Conservation (phyloP, 108 stramenopile species). For the Nitzschia sp. region DNA sequence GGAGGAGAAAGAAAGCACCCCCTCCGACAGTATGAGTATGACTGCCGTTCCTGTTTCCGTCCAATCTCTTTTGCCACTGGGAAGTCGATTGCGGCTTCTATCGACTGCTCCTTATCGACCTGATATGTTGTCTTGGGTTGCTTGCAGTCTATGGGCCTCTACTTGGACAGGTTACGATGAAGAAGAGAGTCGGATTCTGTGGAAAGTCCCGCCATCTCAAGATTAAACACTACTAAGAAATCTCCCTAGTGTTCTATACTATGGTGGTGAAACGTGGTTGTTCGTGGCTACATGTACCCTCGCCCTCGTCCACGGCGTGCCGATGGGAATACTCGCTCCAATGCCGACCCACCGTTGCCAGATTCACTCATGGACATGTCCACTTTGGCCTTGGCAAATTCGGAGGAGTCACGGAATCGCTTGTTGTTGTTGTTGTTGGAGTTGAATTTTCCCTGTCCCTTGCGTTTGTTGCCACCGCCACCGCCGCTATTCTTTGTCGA, state of each 20-base stretch:
- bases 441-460: constrained; percentile 6
- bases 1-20: not conserved
- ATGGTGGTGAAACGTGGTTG: not conserved
- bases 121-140: constrained; percentile 36
- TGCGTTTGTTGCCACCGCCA: constrained; percentile 1
- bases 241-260: not conserved
- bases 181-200: constrained; percentile 32
- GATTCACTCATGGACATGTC: constrained; percentile 61
- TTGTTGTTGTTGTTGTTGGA: constrained; percentile 11
- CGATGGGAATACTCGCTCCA: constrained; percentile 64
- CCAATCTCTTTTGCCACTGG: constrained; percentile 15
- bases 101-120: constrained; percentile 37
- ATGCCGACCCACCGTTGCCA: constrained; percentile 3
- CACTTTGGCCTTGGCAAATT: constrained; percentile 47
- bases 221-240: not conserved
- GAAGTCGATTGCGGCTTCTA: constrained; percentile 5
- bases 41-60: constrained; percentile 25
- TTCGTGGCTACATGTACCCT: constrained; percentile 39
- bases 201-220: constrained; percentile 16
- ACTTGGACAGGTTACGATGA: constrained; percentile 37
- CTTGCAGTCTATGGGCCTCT: constrained; percentile 30
- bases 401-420: constrained; percentile 35
- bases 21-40: not conserved
- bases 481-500: constrained; percentile 7
- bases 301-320: constrained; percentile 63